phyloP scores from a whole-genome alignment of 2,329 filamentous ascomycete species.

The Dactylellina sp. region DNA sequence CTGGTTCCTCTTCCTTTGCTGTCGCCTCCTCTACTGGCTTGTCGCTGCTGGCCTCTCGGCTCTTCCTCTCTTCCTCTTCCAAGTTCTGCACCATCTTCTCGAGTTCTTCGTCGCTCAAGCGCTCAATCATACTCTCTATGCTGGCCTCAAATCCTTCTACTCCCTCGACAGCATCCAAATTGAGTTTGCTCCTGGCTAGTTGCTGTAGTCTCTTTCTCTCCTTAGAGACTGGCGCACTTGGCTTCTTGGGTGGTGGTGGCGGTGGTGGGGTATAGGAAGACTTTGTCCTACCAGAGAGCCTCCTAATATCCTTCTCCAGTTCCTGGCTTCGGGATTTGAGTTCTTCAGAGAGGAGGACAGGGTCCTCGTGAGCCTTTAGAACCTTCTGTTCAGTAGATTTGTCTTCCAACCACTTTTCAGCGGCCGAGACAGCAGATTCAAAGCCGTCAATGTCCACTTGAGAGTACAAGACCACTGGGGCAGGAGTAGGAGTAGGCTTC shows the following conservation, averaged over 20 bases:
- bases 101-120: constrained; percentile 41
- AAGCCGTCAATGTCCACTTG: constrained; percentile 77
- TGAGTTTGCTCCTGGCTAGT: constrained; percentile 17
- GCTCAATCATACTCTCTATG: constrained; percentile 86
- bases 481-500: constrained; percentile 64
- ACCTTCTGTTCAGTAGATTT: constrained; percentile 78
- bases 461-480: constrained; percentile 76
- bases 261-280: constrained; percentile 37
- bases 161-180: constrained; percentile 71
- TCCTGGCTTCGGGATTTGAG: constrained; percentile 70
- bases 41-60: constrained; percentile 39
- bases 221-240: constrained; percentile 1
- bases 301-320: constrained; percentile 40
- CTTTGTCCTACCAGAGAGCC: constrained; percentile 39
- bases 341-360: constrained; percentile 78
- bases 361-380: constrained; percentile 77
- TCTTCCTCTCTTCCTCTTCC: constrained; percentile 23
- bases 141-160: constrained; percentile 78
- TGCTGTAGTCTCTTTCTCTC: constrained; percentile 11
- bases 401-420: constrained; percentile 79
- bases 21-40: constrained; percentile 26
- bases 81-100: constrained; percentile 49
- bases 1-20: constrained; percentile 31
- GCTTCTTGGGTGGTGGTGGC: constrained; percentile 30
- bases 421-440: constrained; percentile 72